Evolutionary conservation across 257 asterid genomes (phyloP), one percentile per base, ranked within the genome.

Genomic region (Plantago ovata): DNA sequence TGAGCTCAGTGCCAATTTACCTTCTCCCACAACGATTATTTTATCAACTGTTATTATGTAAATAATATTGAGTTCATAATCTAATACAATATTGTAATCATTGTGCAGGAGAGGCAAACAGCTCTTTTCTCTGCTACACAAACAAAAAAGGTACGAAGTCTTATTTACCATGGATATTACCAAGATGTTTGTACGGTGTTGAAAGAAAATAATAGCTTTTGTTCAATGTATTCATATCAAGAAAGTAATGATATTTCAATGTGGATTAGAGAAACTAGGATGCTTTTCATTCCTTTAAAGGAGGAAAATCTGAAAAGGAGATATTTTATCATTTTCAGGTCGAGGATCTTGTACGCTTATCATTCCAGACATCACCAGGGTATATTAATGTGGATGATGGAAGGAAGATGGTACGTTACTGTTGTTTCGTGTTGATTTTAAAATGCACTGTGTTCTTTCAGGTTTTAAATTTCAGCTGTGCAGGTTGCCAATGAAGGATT

Each of bases 61-160:
- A n/a, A n/a, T n/a, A n/a, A n/a, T n/a, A n/a, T n/a, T n/a, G n/a
- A n/a, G n/a, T 20, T 44, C 14, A 44, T 44, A 44, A 46, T 16
- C 8, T 46, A 21, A 12, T 46, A 46, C 38, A 10, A 7, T 49
- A 33, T 49, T 28, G 28, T 48, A n/a, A n/a, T n/a, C 52, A 41
- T 48, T 53, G 40, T 75, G 81, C 86, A 91, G 96, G 80, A 15
- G 49, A 80, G 98, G 60, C 98, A 92, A 83, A 88, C 98, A 50
- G 89, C 95, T 57, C 95, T 92, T 53, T 92, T 92, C 76, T 92
- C 98, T 46, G 98, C 98, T 63, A 92, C 98, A 38, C 98, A 88
- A 75, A 88, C 98, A 19, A 85, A 88, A 75, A 82, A 92, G 95
- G 98, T 85, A 80, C 23, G 24, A 3, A 20, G 24, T 57, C n/a